A percentile compares a stretch with the other conserved stretches of the same genome.
Evolutionary conservation across 768 basidiomycete genomes (phyloP).

Genomic region (Podaxis sp.): DNA sequence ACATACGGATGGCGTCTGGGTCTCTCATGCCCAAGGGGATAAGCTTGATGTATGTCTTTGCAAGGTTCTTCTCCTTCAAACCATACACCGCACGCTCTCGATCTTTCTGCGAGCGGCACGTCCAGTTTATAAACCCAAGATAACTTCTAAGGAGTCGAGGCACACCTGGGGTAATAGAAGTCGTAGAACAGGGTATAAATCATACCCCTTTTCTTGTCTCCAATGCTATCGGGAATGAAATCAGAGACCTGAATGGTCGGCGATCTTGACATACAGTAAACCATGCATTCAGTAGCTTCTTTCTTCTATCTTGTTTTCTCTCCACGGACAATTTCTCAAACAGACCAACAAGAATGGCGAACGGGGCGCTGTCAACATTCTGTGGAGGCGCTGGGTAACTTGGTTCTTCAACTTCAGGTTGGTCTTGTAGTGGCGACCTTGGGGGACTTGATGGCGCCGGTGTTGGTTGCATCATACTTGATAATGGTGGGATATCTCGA

Average conservation of each 20-base stretch:
- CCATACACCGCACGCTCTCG: constrained; percentile 90
- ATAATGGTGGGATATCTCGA: neutral
- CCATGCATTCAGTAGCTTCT: constrained; percentile 71
- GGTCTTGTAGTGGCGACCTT: constrained; percentile 37
- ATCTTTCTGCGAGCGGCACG: constrained; percentile 67
- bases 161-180: constrained; percentile 86
- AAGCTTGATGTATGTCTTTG: constrained; percentile 88
- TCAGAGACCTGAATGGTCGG: constrained; percentile 10
- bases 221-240: constrained; percentile 57
- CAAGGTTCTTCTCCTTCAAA: constrained; percentile 91
- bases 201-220: constrained; percentile 81
- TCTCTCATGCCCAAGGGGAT: constrained; percentile 82
- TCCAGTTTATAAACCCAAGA: neutral
- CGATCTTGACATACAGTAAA: constrained; percentile 61
- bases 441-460: constrained; percentile 65
- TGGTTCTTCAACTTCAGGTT: constrained; percentile 29
- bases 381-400: constrained; percentile 57
- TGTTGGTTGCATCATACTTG: constrained; percentile 58
- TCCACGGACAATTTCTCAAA: constrained; percentile 77
- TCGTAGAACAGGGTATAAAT: constrained; percentile 88
- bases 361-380: constrained; percentile 69
- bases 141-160: neutral
- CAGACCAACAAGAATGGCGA: constrained; percentile 63
- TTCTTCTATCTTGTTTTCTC: constrained; percentile 71
- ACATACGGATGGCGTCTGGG: constrained; percentile 75